A percentile compares a stretch with the other conserved stretches of the same genome.
Conservation (phyloP, 805 yeast genomes). For the Isabelozyma gotoi region DNA sequence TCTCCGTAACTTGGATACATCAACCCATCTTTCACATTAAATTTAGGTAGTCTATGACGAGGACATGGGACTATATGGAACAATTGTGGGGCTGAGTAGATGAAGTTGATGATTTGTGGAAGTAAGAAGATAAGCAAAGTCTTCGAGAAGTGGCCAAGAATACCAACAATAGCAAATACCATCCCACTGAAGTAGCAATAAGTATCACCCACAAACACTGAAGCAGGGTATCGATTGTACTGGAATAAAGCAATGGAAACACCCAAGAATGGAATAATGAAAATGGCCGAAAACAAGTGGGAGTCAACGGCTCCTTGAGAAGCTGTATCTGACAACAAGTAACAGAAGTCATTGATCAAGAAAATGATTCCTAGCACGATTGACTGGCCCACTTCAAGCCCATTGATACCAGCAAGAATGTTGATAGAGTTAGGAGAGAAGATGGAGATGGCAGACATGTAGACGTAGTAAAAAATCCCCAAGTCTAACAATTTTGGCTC, state of each 20-base stretch:
- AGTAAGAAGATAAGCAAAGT: constrained; percentile 81
- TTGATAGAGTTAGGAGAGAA: constrained; percentile 96
- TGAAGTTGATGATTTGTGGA: constrained; percentile 88
- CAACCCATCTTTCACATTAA: constrained; percentile 64
- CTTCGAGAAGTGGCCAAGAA: constrained; percentile 93
- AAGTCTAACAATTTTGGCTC: constrained; percentile 62
- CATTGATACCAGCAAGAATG: constrained; percentile 94
- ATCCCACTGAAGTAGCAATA: constrained; percentile 97
- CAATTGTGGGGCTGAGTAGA: constrained; percentile 90
- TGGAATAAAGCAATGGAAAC: constrained; percentile 74
- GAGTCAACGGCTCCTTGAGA: constrained; percentile 64
- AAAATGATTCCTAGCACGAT: constrained; percentile 72
- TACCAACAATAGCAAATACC: constrained; percentile 97
- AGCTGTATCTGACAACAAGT: constrained; percentile 47
- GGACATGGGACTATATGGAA: constrained; percentile 90
- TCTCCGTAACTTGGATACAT: constrained; percentile 61
- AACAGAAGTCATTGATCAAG: constrained; percentile 73
- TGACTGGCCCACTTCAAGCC: constrained; percentile 94
- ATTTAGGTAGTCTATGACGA: constrained; percentile 86
- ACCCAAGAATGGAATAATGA: constrained; percentile 84
- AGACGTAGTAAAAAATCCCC: constrained; percentile 75
- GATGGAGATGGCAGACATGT: constrained; percentile 89
- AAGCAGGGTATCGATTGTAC: constrained; percentile 88
- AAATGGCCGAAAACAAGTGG: constrained; percentile 76
- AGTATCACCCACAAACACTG: constrained; percentile 96